Percentiles rank a stretch among this genome's conserved stretches.
phyloP scores from a whole-genome alignment of 2,329 filamentous ascomycete genomes.

The Claviceps spartinae region DNA sequence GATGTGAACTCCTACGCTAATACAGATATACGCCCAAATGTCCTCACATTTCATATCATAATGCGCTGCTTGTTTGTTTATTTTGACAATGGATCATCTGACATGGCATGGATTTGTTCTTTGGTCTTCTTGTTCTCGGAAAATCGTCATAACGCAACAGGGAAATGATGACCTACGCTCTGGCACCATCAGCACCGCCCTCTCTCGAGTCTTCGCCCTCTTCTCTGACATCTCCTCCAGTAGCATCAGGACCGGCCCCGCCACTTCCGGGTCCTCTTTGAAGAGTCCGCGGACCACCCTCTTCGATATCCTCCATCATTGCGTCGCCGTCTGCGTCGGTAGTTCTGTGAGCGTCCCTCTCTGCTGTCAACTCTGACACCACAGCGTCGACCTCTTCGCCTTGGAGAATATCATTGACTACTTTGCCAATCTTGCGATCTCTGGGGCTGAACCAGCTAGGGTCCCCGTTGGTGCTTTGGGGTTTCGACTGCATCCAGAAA shows the following conservation, averaged over 20 bases:
- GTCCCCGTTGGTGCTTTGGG: constrained; percentile 56
- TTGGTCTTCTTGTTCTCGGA: constrained; percentile 7
- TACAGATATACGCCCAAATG: constrained; percentile 15
- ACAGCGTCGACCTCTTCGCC: constrained; percentile 74
- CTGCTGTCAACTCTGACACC: constrained; percentile 52
- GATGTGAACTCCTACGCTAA: constrained; percentile 13
- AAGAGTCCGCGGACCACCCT: constrained; percentile 44
- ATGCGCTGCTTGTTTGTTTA: neutral
- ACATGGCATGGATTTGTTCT: neutral
- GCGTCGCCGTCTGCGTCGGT: constrained; percentile 36
- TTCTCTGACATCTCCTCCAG: constrained; percentile 80
- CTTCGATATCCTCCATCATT: constrained; percentile 48
- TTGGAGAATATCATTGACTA: constrained; percentile 73
- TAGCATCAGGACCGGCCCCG: constrained; percentile 74
- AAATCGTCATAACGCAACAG: constrained; percentile 16
- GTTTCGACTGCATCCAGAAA: constrained; percentile 93
- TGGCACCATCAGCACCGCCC: constrained; percentile 87
- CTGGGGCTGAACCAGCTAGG: constrained; percentile 69
- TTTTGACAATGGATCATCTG: constrained; percentile 2
- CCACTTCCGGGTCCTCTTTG: constrained; percentile 49
- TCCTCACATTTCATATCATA: constrained; percentile 5
- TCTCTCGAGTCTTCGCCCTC: constrained; percentile 82
- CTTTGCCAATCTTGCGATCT: constrained; percentile 75
- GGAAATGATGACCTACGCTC: constrained; percentile 76
- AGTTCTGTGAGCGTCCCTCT: constrained; percentile 37